Percentiles rank a stretch among this genome's conserved stretches.
phyloP scores from a whole-genome alignment of 306 rosid genomes.

The Rubus parviflorus region DNA sequence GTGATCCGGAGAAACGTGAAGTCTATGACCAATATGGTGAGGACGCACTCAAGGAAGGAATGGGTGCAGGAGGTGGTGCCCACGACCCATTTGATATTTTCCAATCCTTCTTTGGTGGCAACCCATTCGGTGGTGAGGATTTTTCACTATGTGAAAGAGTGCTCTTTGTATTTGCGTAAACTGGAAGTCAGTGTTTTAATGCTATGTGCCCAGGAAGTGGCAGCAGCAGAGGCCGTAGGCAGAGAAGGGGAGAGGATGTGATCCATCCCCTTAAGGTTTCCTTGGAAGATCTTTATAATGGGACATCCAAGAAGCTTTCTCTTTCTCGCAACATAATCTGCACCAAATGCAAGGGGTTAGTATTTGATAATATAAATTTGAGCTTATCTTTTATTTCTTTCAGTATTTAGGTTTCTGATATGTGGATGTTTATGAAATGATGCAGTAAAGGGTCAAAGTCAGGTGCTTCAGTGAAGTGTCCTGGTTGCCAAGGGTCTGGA shows the following conservation, averaged over 20 bases:
- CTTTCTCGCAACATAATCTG: conserved; percentile 84
- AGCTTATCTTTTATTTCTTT: background rate
- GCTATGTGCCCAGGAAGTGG: conserved; percentile 52
- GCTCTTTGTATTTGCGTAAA: background rate
- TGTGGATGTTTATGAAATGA: background rate
- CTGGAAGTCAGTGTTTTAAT: background rate
- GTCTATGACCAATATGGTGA: conserved; percentile 90
- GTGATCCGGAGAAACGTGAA: conserved; percentile 96
- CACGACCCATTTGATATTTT: conserved; percentile 95
- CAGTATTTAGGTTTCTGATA: background rate
- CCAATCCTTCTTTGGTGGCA: conserved; percentile 88
- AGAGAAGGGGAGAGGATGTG: conserved; percentile 96
- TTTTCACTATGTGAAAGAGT: background rate
- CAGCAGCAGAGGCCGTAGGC: conserved; percentile 87
- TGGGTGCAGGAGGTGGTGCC: conserved; percentile 92
- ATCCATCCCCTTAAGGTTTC: conserved; percentile 92
- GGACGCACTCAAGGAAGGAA: conserved; percentile 97
- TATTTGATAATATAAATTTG: background rate
- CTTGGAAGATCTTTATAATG: conserved; percentile 77
- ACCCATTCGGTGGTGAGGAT: conserved; percentile 71
- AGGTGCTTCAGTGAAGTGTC: conserved; percentile 83
- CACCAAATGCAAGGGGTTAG: conserved; percentile 88
- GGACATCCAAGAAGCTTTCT: conserved; percentile 90
- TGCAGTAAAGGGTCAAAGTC: conserved; percentile 93
- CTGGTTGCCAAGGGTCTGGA: conserved; percentile 95